phyloP scores from a whole-genome alignment of 345 rosid genomes.

The Durio zibethinus region DNA sequence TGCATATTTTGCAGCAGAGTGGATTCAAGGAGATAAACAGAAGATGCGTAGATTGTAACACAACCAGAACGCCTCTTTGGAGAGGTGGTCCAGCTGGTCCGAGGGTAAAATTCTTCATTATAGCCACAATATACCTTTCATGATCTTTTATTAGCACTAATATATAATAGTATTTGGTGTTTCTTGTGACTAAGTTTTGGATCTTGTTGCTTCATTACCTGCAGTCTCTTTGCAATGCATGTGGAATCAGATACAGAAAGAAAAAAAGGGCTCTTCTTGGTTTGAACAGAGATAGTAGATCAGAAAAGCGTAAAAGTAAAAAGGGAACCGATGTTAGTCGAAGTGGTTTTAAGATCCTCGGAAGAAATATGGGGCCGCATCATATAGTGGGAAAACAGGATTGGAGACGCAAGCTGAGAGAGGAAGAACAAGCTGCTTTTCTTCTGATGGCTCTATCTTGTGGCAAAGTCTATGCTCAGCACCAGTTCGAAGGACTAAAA shows the following conservation, averaged over 20 bases:
- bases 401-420: constrained; percentile 37
- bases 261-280: constrained; percentile 44
- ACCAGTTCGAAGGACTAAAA: not conserved
- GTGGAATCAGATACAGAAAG: constrained; percentile 87
- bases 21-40: constrained; percentile 11
- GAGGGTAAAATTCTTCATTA: constrained; percentile 35
- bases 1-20: not conserved
- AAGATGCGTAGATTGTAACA: constrained; percentile 69
- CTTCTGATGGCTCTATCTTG: constrained; percentile 60
- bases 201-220: not conserved
- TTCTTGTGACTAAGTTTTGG: not conserved
- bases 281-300: constrained; percentile 21
- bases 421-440: constrained; percentile 66
- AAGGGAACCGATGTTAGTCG: not conserved
- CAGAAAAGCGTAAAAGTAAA: constrained; percentile 22
- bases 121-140: not conserved
- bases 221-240: constrained; percentile 88
- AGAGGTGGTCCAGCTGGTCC: constrained; percentile 88
- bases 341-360: constrained; percentile 13
- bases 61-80: constrained; percentile 85
- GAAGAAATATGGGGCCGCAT: constrained; percentile 11
- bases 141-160: not conserved
- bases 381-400: not conserved
- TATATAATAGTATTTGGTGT: not conserved
- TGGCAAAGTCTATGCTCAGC: constrained; percentile 29